A percentile compares a stretch with the other conserved stretches of the same genome.
Conservation (phyloP, 805 yeast genomes). For the Metschnikowia colocasiae region DNA sequence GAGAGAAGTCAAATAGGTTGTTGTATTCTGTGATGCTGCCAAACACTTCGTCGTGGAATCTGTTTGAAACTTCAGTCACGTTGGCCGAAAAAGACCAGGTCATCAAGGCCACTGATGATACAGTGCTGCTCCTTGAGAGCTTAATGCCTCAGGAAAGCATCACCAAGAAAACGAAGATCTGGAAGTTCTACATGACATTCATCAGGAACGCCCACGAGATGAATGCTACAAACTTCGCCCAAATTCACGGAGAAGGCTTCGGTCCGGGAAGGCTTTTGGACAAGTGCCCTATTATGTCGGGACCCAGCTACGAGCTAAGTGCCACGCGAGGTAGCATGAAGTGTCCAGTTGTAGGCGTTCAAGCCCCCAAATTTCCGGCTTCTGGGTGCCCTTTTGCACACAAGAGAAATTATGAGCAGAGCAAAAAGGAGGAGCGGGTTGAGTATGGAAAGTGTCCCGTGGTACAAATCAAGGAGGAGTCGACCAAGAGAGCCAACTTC, state of each 20-base stretch:
- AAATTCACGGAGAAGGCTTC: conserved; percentile 19
- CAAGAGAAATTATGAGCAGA: not conserved
- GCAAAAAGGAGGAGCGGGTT: not conserved
- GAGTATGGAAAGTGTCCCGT: conserved; percentile 1
- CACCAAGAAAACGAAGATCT: conserved; percentile 23
- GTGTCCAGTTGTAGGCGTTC: conserved; percentile 19
- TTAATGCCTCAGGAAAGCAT: conserved; percentile 5
- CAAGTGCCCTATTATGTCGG: conserved; percentile 23
- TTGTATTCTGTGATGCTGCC: conserved; percentile 1
- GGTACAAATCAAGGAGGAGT: not conserved
- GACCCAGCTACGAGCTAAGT: conserved; percentile 28
- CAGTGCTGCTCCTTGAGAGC: conserved; percentile 12
- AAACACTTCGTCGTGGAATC: not conserved
- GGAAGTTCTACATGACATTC: conserved; percentile 40
- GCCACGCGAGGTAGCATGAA: conserved; percentile 12
- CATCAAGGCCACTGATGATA: conserved; percentile 15
- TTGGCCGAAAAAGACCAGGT: conserved; percentile 13
- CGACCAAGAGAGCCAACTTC: not conserved
- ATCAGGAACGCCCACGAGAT: conserved; percentile 29
- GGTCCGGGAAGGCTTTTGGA: conserved; percentile 16
- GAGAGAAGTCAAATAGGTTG: not conserved
- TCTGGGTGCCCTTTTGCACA: not conserved
- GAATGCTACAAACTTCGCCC: conserved; percentile 29
- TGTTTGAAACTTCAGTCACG: conserved; percentile 6
- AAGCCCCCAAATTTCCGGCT: not conserved